These are phyloP conservation scores for Talaromyces stipitatus DNA, from an alignment of 495 filamentous ascomycete genomes.

Conservation along the genomic window DNA sequence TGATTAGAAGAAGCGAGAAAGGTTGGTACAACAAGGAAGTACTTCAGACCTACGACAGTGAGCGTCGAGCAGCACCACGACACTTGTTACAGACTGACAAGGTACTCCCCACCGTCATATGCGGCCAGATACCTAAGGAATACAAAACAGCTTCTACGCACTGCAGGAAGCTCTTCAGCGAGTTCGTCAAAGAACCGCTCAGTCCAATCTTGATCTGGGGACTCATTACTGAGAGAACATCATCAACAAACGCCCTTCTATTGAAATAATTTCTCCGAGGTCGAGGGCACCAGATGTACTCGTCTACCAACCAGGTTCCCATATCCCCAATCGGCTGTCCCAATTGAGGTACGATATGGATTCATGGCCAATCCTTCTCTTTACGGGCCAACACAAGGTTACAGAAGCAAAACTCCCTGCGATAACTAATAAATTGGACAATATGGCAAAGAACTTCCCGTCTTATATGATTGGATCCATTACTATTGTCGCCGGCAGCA, in stretches of 20 bases:
- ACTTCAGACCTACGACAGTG: constrained; percentile 31
- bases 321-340: background rate
- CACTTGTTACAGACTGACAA: background rate
- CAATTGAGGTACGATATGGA: background rate
- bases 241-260: background rate
- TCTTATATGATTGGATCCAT: background rate
- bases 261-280: background rate
- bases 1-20: no score
- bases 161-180: background rate
- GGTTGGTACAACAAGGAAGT: constrained; percentile 23
- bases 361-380: background rate
- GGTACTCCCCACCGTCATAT: background rate
- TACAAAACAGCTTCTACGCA: background rate
- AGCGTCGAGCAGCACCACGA: constrained; percentile 15
- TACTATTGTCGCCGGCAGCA: background rate
- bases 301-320: background rate
- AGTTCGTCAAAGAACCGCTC: no score
- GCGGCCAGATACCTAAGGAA: background rate
- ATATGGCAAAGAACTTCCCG: background rate
- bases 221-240: background rate
- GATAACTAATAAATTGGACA: background rate
- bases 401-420: background rate
- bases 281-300: background rate
- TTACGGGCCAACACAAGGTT: background rate
- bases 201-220: background rate